Base-by-base conservation (phyloP, 2,329 filamentous ascomycete species). In the Ophiostoma triangulosporum region DNA sequence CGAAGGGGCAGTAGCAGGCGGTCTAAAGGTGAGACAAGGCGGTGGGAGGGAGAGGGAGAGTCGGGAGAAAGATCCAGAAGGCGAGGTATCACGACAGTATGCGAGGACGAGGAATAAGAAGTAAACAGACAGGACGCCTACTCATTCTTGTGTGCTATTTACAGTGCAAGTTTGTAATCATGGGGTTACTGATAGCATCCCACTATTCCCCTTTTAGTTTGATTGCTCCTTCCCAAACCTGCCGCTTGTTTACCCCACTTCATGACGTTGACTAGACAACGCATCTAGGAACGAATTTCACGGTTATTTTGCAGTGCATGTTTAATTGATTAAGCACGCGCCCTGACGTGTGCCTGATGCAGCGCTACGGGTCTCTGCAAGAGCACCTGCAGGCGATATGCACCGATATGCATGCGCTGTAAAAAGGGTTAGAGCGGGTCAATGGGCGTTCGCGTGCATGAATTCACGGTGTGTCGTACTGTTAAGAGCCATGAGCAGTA, bases 211-310 rank as follows among this genome's bases (percentile, higher is more conserved):
- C 43, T 17, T 46, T 29, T 29, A 26, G 27, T 48, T 27, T 31
- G 46, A 22, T 48, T 32, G 27, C 46, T 29, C n/a, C 45, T 36
- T 51, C 31, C 32, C 46, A 45, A 52, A 45, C 36, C 48, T 45
- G 40, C 45, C 35, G 24, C 17, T 56, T 59, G 56, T 59, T 59
- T 57, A 59, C 56, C 53, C 56, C 56, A 54, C 53, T 26, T 20
- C 8, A n/a, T 6, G 48, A 6, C 17, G 57, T 59, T 59, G 57
- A 55, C 57, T 54, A 29, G 56, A 50, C 57, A 59, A 59, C 57
- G 33, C 24, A n/a, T 32, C 24, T 27, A 20, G n/a, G 36, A 9
- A 27, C 24, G 27, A 35, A 43, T 52, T 55, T 33, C 2, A 20
- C 14, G 6, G 6, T 55, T 49, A 32, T 49, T 33, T 43, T n/a